Percentiles rank a stretch among this genome's conserved stretches.
Conservation (phyloP, 108 stramenopile genomes). For the Fragilaria radians region DNA sequence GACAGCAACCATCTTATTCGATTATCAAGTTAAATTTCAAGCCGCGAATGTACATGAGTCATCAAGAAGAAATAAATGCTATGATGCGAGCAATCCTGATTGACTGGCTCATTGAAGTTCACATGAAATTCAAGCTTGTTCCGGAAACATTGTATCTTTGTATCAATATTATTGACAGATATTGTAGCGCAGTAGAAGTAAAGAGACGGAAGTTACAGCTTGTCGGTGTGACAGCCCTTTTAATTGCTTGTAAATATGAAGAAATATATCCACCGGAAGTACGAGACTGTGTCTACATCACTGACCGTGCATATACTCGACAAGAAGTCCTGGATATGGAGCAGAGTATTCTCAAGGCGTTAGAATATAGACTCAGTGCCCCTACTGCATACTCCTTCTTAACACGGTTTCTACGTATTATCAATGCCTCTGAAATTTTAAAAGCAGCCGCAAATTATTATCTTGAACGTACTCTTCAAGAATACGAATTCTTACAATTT, state of each 20-base stretch:
- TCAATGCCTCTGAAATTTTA: constrained; percentile 28
- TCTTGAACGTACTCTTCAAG: constrained; percentile 93
- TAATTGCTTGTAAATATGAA: constrained; percentile 98
- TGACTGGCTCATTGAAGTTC: constrained; percentile 99
- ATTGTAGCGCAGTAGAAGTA: constrained; percentile 67
- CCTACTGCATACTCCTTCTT: constrained; percentile 94
- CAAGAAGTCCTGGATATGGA: constrained; percentile 95
- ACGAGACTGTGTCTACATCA: constrained; percentile 96
- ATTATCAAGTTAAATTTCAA: not conserved
- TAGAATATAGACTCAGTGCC: constrained; percentile 86
- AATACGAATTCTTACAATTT: constrained; percentile 79
- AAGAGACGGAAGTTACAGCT: constrained; percentile 89
- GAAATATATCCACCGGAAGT: constrained; percentile 98
- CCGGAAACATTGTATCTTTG: constrained; percentile 97
- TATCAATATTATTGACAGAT: constrained; percentile 97
- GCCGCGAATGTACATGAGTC: constrained; percentile 66
- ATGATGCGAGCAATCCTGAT: constrained; percentile 96
- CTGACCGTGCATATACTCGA: constrained; percentile 90
- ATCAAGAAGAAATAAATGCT: constrained; percentile 86
- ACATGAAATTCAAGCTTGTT: constrained; percentile 96
- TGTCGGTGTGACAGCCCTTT: constrained; percentile 95
- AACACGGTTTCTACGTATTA: constrained; percentile 76
- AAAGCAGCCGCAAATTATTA: constrained; percentile 78
- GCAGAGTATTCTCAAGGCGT: constrained; percentile 71
- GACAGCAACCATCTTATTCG: not conserved